A percentile compares a stretch with the other conserved stretches of the same genome.
These are phyloP conservation scores for Rozella allomycis DNA, from an alignment of 371 early-diverging fungal genomes.

Conservation along the genomic window DNA sequence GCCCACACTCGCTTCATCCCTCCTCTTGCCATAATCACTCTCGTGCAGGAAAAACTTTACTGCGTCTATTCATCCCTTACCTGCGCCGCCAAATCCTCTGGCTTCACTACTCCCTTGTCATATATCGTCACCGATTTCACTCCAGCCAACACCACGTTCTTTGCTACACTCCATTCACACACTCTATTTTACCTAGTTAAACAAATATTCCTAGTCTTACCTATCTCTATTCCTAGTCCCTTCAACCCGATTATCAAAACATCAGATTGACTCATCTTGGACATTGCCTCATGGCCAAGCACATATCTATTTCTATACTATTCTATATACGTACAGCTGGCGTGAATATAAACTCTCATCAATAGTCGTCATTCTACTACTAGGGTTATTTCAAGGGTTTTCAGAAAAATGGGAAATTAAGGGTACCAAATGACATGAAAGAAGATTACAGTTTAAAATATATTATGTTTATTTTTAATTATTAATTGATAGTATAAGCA, in stretches of 20 bases:
- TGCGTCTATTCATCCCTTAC: conserved; percentile 16
- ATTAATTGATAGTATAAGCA: too few relatives aligned
- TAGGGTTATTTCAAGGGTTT: too few relatives aligned
- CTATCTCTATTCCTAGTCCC: conserved; percentile 96
- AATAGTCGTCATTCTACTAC: too few relatives aligned
- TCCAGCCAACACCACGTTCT: conserved; percentile 97
- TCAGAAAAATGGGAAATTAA: too few relatives aligned
- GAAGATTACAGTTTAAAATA: too few relatives aligned
- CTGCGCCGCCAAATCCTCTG: conserved; percentile 81
- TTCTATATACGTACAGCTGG: conserved; percentile 59
- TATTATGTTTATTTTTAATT: too few relatives aligned
- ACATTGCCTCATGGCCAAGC: conserved; percentile 98
- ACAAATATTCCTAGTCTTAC: conserved; percentile 17
- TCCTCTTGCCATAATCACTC: conserved; percentile 76
- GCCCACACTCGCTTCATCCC: conserved; percentile 53
- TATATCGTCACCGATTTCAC: conserved; percentile 90
- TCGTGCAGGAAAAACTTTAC: conserved; percentile 75
- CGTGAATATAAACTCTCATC: conserved; percentile 92
- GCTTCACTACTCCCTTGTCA: conserved; percentile 52
- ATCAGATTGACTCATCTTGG: conserved; percentile 87
- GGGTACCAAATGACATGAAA: too few relatives aligned
- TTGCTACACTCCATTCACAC: conserved; percentile 37
- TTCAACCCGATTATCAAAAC: conserved; percentile 90
- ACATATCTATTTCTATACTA: conserved; percentile 52
- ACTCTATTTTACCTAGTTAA: not conserved